Evolutionary conservation across 495 filamentous ascomycete species (phyloP), one percentile per base, ranked within the genome.

Genomic region (Emericellopsis terricola): DNA sequence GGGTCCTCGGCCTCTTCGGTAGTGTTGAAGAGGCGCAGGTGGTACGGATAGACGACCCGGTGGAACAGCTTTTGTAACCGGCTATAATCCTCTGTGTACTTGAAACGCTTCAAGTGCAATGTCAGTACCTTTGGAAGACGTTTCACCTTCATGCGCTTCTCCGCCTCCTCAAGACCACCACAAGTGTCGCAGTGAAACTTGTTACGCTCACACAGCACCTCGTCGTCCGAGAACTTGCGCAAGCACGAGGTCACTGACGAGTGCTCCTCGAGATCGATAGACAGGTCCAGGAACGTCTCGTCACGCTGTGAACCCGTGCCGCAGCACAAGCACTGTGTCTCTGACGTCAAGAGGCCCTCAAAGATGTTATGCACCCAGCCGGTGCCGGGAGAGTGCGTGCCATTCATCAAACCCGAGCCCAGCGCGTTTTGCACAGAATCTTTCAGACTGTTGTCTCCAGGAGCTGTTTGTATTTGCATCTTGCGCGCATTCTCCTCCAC

Each of bases 91-190:
- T 96, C 89, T 13, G 86, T 92, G 45, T 93, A 96, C 56, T 97
- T 96, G 63, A 97, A 97, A 34, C 89, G 67, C 48, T 97, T 97
- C 36, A 97, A 57, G 45, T 97, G 91, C 33, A 97, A 56, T 7
- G 89, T 84, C 37, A 97, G 53, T 26, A 97, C 85, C 43, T 79
- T 83, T 1, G 89, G 89, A 40, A 94, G 59, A 36, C 83, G 73
- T 56, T 97, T 97, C 41, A 97, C 84, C 63, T 97, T 97, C 89
- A 97, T 97, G 10, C 89, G 70, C 62, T 97, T 97, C 49, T 96
- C 89, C 0, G 89, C 89, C 56, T 97, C 89, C 56, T 97, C 91
- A 15, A 97, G 60, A 3, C 91, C 91, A 31, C 91, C 89, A 42
- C 89, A 97, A 41, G 83, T 83, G 49, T 97, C 89, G 52, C 89